Conservation (phyloP, 2,329 filamentous ascomycete species). For the Exophiala sideris region DNA sequence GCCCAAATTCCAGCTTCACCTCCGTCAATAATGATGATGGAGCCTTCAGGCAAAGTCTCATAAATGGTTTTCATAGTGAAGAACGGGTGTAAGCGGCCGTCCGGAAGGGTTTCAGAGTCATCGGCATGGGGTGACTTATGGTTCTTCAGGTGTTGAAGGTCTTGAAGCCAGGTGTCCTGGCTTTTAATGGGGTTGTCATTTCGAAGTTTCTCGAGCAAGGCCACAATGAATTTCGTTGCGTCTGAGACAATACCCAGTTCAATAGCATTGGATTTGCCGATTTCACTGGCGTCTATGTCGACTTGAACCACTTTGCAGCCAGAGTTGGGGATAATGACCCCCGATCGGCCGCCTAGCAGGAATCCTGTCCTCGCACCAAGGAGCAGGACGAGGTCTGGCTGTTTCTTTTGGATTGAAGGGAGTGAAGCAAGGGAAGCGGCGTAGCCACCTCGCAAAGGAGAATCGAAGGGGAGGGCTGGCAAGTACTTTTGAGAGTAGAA, state of each 20-base stretch:
- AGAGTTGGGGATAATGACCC: slow-evolving; percentile 37
- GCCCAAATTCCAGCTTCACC: slow-evolving; percentile 40
- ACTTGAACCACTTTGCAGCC: slow-evolving; percentile 42
- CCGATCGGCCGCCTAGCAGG: slow-evolving; percentile 38
- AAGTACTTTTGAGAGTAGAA: slow-evolving; percentile 38
- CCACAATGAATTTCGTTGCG: slow-evolving; percentile 33
- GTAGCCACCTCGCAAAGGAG: slow-evolving; percentile 36
- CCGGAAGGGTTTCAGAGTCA: slow-evolving; percentile 29
- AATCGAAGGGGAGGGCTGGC: slow-evolving; percentile 28
- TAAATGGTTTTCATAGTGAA: slow-evolving; percentile 41
- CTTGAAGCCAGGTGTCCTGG: slow-evolving; percentile 19
- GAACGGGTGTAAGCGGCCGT: slow-evolving; percentile 41
- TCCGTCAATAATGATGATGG: slow-evolving; percentile 42
- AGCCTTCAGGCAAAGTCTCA: slow-evolving; percentile 33
- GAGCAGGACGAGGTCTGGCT: slow-evolving; percentile 43
- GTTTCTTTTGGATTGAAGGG: slow-evolving; percentile 27
- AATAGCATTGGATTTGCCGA: slow-evolving; percentile 41
- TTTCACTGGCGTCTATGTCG: slow-evolving; percentile 43
- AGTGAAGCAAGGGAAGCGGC: slow-evolving; percentile 37
- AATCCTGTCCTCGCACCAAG: slow-evolving; percentile 44
- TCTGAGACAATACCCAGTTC: slow-evolving; percentile 44
- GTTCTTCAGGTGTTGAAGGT: slow-evolving; percentile 18
- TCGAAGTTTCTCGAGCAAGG: slow-evolving; percentile 26
- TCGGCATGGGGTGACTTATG: slow-evolving; percentile 25
- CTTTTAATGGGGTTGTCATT: slow-evolving; percentile 9